Evolutionary conservation across 225 moss, liverwort and hornwort species (phyloP), one percentile per base, ranked within the genome.

Genomic region (Polytrichum formosum): DNA sequence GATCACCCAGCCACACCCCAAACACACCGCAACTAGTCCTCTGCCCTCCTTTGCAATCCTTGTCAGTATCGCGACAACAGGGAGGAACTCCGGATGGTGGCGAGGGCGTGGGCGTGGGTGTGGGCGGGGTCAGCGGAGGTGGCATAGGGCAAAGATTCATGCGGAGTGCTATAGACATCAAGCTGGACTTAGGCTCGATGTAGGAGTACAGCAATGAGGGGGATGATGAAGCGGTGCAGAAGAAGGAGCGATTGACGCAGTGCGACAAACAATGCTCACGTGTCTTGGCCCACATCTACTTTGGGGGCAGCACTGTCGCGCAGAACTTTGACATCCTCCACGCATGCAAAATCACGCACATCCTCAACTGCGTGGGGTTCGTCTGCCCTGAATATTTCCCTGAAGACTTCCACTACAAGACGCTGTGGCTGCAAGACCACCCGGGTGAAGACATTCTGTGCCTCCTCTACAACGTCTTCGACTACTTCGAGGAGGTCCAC

Each of bases 341-440:
- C 13, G 26, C 79, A 20, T 88, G 84, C 56, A 96, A 90, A 77
- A 96, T 96, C 28, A 91, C 88, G 0, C 96, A 96, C 76, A 84
- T 96, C 70, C 64, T 96, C 18, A 96, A 96, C 65, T 96, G 96
- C 46, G 93, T 93, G 67, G 96, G 93, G 22, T 96, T 90, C 66
- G 90, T 93, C 16, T 93, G 96, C 61, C 73, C 81, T 0, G 93
- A 96, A 23, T 89, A 90, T 28, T 96, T 93, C 59, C 81, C 77
- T 3, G 67, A 83, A 66, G 77, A 78, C 26, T 91, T 96, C 21
- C 81, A 90, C 0, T 96, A 96, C 63, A 88, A 84, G 78, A 88
- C 90, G n/a, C 73, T 93, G 53, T 96, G 96, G 96, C 91, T 96
- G 26, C 90, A 91, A 85, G 96, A 96, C 53, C 88, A 91, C 71